Base-by-base conservation (phyloP, 495 filamentous ascomycete genomes). In the Penicillium mononematosum region DNA sequence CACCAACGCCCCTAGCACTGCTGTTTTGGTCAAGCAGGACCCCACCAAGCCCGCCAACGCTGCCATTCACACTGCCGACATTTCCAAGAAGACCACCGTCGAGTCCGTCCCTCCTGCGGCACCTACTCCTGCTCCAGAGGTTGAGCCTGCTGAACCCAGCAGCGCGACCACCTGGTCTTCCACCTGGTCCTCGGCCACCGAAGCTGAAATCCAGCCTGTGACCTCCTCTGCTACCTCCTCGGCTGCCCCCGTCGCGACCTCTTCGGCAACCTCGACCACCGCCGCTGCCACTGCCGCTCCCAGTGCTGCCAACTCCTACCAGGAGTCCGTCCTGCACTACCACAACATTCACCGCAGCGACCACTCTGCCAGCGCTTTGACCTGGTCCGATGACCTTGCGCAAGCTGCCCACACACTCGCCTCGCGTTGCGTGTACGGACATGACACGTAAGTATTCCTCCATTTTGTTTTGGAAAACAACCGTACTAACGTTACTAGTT, bases 331-430 rank as follows among this genome's bases (percentile, higher is more conserved):
- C 16, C 66, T 92, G 39, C 78, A 84, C 65, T 83, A 88, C 72
- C 94, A 98, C 83, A 96, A 97, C 77, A 59, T 85, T 41, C 88
- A 92, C 72, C 92, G 94, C 62, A 80, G 81, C 68, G 92, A 90
- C 75, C 92, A 97, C 78, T 88, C 87, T 20, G 83, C 85, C 34
- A 63, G 69, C 16, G 81, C 76, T 38, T 60, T 98, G 20, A 66
- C 59, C 36, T 98, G 88, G 85, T 78, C 83, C 58, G 67, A 75
- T 5, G 71, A 73, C 46, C 78, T 91, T 41, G 86, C 86, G 39
- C 55, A 66, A n/a, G 88, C 77, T 43, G 92, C 94, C 25, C 58
- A 69, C 17, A 50, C 61, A 5, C 69, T 77, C 20, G 84, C 83
- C 56, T 58, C 66, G 7, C 76, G 62, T 24, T 98, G 93, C 75